phyloP scores from a whole-genome alignment of 1,139 yeast genomes.

The Geotrichum phurueaensis region DNA sequence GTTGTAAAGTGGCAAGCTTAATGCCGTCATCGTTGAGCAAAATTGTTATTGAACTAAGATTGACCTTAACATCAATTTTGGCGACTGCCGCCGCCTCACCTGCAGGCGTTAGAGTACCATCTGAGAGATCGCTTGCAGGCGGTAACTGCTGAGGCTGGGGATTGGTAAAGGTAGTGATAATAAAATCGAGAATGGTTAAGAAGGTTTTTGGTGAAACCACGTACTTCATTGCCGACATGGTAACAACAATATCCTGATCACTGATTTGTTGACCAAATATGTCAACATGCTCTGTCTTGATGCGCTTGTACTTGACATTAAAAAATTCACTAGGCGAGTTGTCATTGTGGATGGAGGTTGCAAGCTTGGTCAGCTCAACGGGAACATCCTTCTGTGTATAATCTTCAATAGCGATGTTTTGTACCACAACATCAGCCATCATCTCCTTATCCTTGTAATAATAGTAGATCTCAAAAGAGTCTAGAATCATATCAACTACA shows the following conservation, averaged over 20 bases:
- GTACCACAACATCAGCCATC: conserved; percentile 59
- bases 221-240: conserved; percentile 73
- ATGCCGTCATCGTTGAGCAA: conserved; percentile 79
- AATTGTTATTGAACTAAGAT: conserved; percentile 66
- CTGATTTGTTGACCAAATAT: conserved; percentile 39
- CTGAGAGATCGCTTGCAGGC: background rate
- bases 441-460: conserved; percentile 55
- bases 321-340: conserved; percentile 43
- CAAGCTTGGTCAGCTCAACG: conserved; percentile 58
- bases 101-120: conserved; percentile 1
- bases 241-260: conserved; percentile 72
- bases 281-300: conserved; percentile 22
- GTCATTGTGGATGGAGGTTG: conserved; percentile 57
- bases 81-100: conserved; percentile 14
- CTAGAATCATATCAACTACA: conserved; percentile 67
- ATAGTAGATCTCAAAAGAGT: conserved; percentile 54
- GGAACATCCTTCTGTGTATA: conserved; percentile 60
- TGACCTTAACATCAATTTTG: conserved; percentile 61
- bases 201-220: conserved; percentile 73
- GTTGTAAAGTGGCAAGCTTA: conserved; percentile 69
- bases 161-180: conserved; percentile 77
- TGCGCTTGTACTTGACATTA: conserved; percentile 49
- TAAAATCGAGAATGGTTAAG: conserved; percentile 71
- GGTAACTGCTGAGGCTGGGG: conserved; percentile 48
- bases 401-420: conserved; percentile 67